A percentile compares a stretch with the other conserved stretches of the same genome.
These are phyloP conservation scores for Eucalyptus sp. DNA, from an alignment of 345 rosid genomes.

Conservation along the genomic window DNA sequence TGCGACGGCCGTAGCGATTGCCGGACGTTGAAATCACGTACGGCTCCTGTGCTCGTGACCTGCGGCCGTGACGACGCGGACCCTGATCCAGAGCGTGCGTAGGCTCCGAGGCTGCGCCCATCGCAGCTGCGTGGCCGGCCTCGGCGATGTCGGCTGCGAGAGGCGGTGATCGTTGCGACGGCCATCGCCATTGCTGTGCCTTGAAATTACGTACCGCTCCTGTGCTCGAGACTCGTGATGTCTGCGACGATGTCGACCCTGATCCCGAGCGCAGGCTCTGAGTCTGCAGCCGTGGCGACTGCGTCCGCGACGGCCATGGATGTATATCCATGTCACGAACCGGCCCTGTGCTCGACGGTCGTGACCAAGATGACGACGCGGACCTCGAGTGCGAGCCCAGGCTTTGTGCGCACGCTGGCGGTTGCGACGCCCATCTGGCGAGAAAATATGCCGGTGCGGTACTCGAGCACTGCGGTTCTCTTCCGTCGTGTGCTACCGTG, in stretches of 20 bases:
- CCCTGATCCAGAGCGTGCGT: accelerated
- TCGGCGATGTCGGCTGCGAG: accelerated
- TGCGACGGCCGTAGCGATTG: background rate
- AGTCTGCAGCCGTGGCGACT: background rate
- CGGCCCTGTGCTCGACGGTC: accelerated
- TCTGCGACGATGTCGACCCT: background rate
- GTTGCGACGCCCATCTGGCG: background rate
- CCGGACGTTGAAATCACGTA: background rate
- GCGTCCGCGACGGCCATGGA: background rate
- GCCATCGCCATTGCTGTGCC: background rate
- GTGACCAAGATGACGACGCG: background rate
- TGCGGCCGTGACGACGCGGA: background rate
- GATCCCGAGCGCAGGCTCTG: background rate
- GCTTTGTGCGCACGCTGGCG: background rate
- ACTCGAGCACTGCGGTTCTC: background rate
- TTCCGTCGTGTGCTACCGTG: background rate
- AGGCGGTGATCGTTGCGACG: background rate
- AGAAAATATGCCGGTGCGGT: accelerated
- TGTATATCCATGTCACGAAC: background rate
- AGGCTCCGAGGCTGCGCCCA: background rate
- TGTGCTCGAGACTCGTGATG: background rate
- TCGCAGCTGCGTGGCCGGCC: background rate
- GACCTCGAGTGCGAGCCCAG: background rate
- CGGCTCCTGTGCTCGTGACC: background rate
- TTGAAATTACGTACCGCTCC: background rate